These are phyloP conservation scores for Saccharomycopsis microspora DNA, from an alignment of 805 yeast genomes.

Conservation along the genomic window DNA sequence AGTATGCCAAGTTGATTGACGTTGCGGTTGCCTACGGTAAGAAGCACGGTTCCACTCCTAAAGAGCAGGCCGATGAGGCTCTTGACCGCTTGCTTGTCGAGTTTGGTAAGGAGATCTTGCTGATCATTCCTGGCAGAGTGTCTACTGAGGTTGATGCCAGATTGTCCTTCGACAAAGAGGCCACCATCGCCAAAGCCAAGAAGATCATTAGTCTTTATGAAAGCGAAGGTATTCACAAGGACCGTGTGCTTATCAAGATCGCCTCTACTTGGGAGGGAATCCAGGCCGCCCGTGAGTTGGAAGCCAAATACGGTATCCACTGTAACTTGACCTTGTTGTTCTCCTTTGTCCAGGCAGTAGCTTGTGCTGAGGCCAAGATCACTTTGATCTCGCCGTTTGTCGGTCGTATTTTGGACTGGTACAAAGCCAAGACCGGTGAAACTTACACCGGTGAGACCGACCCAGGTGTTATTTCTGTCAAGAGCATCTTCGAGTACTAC, in stretches of 20 bases:
- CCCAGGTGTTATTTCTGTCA: slow-evolving; percentile 94
- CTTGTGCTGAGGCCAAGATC: slow-evolving; percentile 95
- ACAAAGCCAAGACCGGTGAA: slow-evolving; percentile 89
- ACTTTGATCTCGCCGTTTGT: slow-evolving; percentile 98
- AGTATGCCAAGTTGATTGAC: slow-evolving; percentile 83
- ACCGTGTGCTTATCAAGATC: slow-evolving; percentile 86
- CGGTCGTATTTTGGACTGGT: slow-evolving; percentile 98
- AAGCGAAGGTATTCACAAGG: slow-evolving; percentile 75
- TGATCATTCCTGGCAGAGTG: slow-evolving; percentile 97
- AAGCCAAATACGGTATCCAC: slow-evolving; percentile 83
- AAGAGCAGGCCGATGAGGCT: slow-evolving; percentile 70
- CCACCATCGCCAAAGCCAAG: slow-evolving; percentile 86
- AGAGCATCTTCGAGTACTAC: slow-evolving; percentile 89
- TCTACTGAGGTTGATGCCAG: slow-evolving; percentile 99
- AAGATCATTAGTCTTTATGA: slow-evolving; percentile 82
- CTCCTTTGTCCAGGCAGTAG: slow-evolving; percentile 96
- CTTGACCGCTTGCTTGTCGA: slow-evolving; percentile 89
- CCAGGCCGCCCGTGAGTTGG: slow-evolving; percentile 95
- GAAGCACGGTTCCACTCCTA: slow-evolving; percentile 26
- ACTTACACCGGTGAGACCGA: slow-evolving; percentile 69
- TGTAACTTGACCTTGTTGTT: slow-evolving; percentile 90
- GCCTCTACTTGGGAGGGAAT: slow-evolving; percentile 99
- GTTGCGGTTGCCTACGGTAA: slow-evolving; percentile 63
- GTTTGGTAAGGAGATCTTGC: slow-evolving; percentile 87
- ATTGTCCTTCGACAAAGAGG: slow-evolving; percentile 90